Base-by-base conservation (phyloP, 2,329 filamentous ascomycete species). In the Calycina marina region DNA sequence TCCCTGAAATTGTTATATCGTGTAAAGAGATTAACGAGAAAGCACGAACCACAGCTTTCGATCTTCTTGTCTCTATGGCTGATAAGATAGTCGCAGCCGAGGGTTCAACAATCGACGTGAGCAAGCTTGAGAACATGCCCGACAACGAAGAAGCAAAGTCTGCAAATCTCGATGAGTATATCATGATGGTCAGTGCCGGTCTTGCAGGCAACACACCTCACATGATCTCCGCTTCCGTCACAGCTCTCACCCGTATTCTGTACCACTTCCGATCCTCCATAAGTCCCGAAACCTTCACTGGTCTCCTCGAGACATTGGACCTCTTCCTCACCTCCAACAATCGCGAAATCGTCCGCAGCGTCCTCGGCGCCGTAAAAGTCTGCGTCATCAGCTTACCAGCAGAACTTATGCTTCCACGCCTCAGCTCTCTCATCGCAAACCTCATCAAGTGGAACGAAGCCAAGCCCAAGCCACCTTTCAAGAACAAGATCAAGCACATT, bases 21-120 rank as follows among this genome's bases (percentile, higher is more conserved):
- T 92, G 85, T 59, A 98, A 98, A 57, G 90, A 98, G 60, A 84
- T 90, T 50, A 98, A 98, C 51, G 90, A 98, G 56, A 85, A 85
- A 51, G 86, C 90, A 0, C 70, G 90, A 41, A 85, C 82, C 32
- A 75, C 78, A 2, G 88, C 90, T 0, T 98, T 94, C 52, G 83
- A 92, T 31, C 65, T 96, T 11, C 69, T 98, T 9, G 80, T 98
- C 14, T 67, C 80, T 27, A 86, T 96, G 70, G 86, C 84, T 11
- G 72, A 84, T 52, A 80, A 77, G 45, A 85, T 94, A 65, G 60
- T 57, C 4, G 53, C 58, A 5, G 70, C 72, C 13, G 66, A 76
- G 38, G 73, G 82, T 4, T 76, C 76, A 22, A 64, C 67, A 30
- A 90, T 98, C 40, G 69, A 88, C 47, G 92, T 93, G 56, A 77